Evolutionary conservation across 2,329 filamentous ascomycete species (phyloP).

Genomic region (Sphaceloma murrayae): DNA sequence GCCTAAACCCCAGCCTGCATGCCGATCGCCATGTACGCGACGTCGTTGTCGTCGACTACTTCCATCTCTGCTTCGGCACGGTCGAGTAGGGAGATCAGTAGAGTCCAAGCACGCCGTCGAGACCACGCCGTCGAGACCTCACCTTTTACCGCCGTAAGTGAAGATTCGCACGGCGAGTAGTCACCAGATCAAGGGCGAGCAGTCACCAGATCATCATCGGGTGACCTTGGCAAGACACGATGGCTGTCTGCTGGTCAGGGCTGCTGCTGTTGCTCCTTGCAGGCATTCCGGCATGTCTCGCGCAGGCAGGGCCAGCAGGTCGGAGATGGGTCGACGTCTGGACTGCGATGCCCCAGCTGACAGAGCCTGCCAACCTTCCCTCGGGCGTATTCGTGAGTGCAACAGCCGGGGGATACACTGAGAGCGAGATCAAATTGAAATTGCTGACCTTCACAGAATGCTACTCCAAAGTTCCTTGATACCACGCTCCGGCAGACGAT

Average conservation of each 20-base stretch:
- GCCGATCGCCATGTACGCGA: no score
- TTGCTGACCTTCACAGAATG: conserved; percentile 38
- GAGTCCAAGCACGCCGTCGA: neutral
- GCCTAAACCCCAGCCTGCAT: neutral
- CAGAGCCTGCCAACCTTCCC: conserved; percentile 53
- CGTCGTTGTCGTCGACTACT: no score
- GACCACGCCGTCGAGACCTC: no score
- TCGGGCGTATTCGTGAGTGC: conserved; percentile 47
- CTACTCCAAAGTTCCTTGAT: conserved; percentile 47
- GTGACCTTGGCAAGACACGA: neutral
- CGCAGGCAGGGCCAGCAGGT: neutral
- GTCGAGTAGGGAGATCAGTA: conserved; percentile 1
- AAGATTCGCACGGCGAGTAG: no score
- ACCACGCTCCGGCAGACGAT: conserved; percentile 58
- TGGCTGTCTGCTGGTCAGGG: neutral
- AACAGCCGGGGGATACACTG: neutral
- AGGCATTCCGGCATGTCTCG: no score
- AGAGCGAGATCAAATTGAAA: no score
- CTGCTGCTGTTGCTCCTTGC: neutral
- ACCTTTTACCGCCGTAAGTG: no score
- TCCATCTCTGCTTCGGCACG: no score
- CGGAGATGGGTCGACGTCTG: conserved; percentile 52
- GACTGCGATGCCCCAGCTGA: conserved; percentile 57
- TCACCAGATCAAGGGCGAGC: no score
- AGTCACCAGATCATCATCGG: conserved; percentile 6